phyloP scores from a whole-genome alignment of 768 basidiomycete genomes.

The Mycena polygramma region DNA sequence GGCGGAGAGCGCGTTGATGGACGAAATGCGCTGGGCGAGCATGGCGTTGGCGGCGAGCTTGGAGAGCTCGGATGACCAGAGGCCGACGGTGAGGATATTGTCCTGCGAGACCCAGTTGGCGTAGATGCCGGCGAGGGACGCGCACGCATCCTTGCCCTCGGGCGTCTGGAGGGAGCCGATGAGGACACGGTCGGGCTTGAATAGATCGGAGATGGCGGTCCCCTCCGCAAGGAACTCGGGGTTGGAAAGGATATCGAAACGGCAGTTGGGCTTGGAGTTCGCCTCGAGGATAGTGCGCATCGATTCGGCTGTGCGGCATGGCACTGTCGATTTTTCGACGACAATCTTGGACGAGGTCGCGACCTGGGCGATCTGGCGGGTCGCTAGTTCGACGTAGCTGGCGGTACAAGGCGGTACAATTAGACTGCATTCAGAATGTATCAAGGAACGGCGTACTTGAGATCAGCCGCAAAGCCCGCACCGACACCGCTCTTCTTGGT shows the following conservation, averaged over 20 bases:
- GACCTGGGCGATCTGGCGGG: conserved; percentile 94
- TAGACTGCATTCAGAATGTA: conserved; percentile 5
- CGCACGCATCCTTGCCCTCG: conserved; percentile 87
- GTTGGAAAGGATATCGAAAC: conserved; percentile 98
- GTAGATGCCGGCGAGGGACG: conserved; percentile 84
- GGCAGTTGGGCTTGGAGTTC: conserved; percentile 92
- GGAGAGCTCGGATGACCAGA: conserved; percentile 98
- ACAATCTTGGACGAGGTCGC: conserved; percentile 96
- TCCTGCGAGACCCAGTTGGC: conserved; percentile 94
- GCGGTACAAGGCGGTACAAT: conserved; percentile 26
- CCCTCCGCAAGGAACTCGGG: conserved; percentile 99
- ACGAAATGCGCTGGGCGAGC: conserved; percentile 99
- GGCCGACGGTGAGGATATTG: conserved; percentile 91
- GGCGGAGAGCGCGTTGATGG: conserved; percentile 96
- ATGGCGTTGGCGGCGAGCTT: conserved; percentile 99
- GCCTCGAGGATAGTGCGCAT: conserved; percentile 99
- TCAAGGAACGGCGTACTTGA: conserved; percentile 77
- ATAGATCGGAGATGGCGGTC: conserved; percentile 92
- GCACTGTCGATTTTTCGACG: conserved; percentile 99
- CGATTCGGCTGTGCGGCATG: conserved; percentile 97
- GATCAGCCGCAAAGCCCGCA: conserved; percentile 97
- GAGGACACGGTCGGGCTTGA: conserved; percentile 93
- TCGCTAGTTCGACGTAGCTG: conserved; percentile 97
- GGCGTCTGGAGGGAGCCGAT: conserved; percentile 95
- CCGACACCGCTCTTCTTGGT: conserved; percentile 99